These are phyloP conservation scores for Umbelopsis sp. DNA, from an alignment of 192 early-diverging fungal genomes.

Conservation along the genomic window DNA sequence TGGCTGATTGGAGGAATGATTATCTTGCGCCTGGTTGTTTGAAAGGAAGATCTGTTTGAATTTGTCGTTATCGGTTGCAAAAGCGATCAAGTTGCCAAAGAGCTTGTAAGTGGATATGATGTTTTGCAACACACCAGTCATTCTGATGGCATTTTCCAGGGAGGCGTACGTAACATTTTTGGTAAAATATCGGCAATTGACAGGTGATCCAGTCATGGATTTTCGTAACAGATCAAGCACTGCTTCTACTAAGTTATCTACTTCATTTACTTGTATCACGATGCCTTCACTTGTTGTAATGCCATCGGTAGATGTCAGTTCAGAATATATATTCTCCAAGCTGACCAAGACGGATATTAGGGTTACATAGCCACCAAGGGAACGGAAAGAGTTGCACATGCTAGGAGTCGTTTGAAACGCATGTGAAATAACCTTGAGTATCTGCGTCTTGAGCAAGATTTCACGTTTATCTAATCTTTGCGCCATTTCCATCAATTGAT, in stretches of 20 bases:
- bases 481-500: constrained; percentile 58
- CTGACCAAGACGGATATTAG: constrained; percentile 60
- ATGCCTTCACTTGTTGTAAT: background rate
- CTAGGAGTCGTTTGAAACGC: constrained; percentile 48
- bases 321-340: constrained; percentile 35
- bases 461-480: constrained; percentile 54
- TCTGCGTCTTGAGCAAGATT: constrained; percentile 58
- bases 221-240: constrained; percentile 52
- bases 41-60: constrained; percentile 43
- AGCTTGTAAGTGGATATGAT: constrained; percentile 39
- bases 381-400: constrained; percentile 58
- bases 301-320: background rate
- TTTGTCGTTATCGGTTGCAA: constrained; percentile 52
- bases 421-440: constrained; percentile 51
- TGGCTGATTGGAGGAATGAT: too few species aligned
- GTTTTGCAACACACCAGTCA: constrained; percentile 54
- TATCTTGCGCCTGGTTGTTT: background rate
- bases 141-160: constrained; percentile 55
- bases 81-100: constrained; percentile 61
- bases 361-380: constrained; percentile 60
- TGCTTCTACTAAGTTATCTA: constrained; percentile 38
- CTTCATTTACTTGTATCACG: constrained; percentile 17
- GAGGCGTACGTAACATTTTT: constrained; percentile 56
- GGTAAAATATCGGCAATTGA: constrained; percentile 51
- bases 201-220: constrained; percentile 51